A percentile compares a stretch with the other conserved stretches of the same genome.
phyloP scores from a whole-genome alignment of 768 basidiomycete genomes.

The Sistotremastrum suecicum region DNA sequence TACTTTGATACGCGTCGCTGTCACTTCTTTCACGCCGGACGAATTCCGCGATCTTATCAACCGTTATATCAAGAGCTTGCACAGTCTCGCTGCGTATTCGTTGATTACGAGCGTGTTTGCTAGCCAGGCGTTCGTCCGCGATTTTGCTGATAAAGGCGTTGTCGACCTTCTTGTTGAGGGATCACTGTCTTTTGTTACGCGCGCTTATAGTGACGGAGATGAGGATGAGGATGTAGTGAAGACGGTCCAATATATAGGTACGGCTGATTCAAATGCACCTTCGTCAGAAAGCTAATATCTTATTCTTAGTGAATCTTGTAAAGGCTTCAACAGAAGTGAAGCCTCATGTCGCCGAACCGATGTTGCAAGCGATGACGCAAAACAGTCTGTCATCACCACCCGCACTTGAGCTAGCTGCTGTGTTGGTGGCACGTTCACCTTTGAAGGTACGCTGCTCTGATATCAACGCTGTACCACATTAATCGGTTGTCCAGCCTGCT shows the following conservation, averaged over 20 bases:
- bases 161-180: too few relatives aligned
- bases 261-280: constrained; percentile 6
- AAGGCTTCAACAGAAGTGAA: constrained; percentile 26
- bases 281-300: neutral
- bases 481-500: constrained; percentile 32
- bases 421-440: constrained; percentile 24
- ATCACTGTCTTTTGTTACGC: too few relatives aligned
- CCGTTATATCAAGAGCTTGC: too few relatives aligned
- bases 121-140: too few relatives aligned
- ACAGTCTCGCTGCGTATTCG: too few relatives aligned
- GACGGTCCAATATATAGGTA: constrained; percentile 25
- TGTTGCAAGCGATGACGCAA: constrained; percentile 51
- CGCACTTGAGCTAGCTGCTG: constrained; percentile 30
- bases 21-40: too few relatives aligned
- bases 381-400: constrained; percentile 28
- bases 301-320: constrained; percentile 4
- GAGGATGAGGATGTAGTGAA: constrained; percentile 10
- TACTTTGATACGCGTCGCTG: too few relatives aligned
- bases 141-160: too few relatives aligned
- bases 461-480: neutral
- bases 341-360: constrained; percentile 52
- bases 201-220: neutral
- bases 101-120: too few relatives aligned
- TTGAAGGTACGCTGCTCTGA: constrained; percentile 45
- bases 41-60: too few relatives aligned